These are phyloP conservation scores for Perkinsus olseni DNA, from an alignment of 169 alveolate genomes.

Conservation along the genomic window DNA sequence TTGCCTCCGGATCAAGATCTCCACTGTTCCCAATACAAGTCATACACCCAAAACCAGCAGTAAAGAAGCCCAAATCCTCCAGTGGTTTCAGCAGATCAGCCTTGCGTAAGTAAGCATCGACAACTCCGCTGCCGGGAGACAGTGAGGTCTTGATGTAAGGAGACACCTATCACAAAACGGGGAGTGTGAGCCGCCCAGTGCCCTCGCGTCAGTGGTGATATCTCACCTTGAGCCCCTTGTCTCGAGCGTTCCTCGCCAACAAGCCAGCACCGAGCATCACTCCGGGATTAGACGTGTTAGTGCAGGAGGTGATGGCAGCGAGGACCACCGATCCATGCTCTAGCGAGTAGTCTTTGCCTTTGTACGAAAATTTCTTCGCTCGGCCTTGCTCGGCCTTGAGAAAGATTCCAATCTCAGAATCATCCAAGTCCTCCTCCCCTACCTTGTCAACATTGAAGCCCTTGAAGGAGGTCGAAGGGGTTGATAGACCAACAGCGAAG, in stretches of 20 bases:
- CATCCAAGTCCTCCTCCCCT: not conserved
- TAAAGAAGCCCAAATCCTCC: conserved; percentile 72
- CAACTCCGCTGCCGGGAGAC: conserved; percentile 77
- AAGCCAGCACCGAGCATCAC: conserved; percentile 93
- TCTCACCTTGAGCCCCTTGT: conserved; percentile 66
- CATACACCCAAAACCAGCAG: conserved; percentile 95
- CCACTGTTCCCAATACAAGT: conserved; percentile 96
- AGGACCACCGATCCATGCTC: conserved; percentile 87
- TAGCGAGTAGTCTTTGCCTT: conserved; percentile 21
- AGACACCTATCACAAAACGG: conserved; percentile 14
- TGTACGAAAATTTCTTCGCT: not conserved
- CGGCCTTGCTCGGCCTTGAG: not conserved
- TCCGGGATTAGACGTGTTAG: conserved; percentile 90
- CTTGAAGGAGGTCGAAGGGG: not conserved
- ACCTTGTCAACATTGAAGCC: not conserved
- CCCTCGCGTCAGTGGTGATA: not conserved
- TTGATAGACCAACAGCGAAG: conserved; percentile 45
- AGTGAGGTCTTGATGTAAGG: conserved; percentile 88
- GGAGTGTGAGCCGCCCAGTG: no score
- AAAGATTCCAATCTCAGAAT: not conserved
- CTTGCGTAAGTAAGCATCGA: conserved; percentile 7
- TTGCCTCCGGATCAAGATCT: conserved; percentile 81
- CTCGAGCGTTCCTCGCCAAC: conserved; percentile 84
- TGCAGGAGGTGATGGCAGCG: conserved; percentile 93
- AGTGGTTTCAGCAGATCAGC: conserved; percentile 20